These are phyloP conservation scores for Yamadazyma philogaea DNA, from an alignment of 805 yeast species.

Conservation along the genomic window DNA sequence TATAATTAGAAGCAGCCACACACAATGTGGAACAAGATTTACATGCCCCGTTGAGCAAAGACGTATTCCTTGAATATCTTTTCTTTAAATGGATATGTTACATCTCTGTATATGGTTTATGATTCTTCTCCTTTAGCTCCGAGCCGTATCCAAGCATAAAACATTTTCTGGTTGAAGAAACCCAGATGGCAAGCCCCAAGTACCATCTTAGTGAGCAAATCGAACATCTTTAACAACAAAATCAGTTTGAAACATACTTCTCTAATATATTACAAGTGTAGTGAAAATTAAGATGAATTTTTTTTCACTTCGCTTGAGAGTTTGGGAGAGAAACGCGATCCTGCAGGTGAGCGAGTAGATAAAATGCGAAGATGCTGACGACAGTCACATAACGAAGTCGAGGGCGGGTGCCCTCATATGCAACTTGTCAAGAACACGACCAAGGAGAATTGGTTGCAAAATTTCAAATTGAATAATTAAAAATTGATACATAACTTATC, in stretches of 20 bases:
- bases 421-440: no score
- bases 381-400: conserved; percentile 3
- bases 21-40: no score
- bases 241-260: conserved; percentile 12
- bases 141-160: neutral
- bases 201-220: neutral
- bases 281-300: conserved; percentile 14
- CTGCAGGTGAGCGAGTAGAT: conserved; percentile 7
- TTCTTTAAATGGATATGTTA: no score
- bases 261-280: conserved; percentile 12
- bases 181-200: neutral
- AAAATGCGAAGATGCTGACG: neutral
- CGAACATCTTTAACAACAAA: conserved; percentile 1
- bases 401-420: conserved; percentile 12
- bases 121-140: neutral
- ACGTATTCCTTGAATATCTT: no score
- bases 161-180: neutral
- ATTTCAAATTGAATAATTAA: no score
- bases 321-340: conserved; percentile 5
- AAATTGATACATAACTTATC: no score
- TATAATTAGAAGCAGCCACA: neutral
- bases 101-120: neutral
- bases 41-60: no score
- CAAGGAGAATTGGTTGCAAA: no score
- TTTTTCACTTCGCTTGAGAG: conserved; percentile 10